phyloP scores from a whole-genome alignment of 1,284 basidiomycete genomes.

The Malassezia dermatis region DNA sequence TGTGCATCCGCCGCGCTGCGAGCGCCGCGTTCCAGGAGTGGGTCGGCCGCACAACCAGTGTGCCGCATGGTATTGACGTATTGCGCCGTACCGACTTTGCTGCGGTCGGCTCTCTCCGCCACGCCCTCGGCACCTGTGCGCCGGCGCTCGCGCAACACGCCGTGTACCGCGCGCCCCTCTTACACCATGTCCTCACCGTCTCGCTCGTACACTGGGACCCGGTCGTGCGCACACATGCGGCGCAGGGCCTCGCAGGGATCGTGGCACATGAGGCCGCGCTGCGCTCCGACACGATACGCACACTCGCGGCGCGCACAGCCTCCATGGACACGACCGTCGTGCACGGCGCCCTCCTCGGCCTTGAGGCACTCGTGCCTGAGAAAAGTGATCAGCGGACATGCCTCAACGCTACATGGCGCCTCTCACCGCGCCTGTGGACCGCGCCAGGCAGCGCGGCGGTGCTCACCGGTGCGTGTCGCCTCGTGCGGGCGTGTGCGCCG shows the following conservation, averaged over 20 bases:
- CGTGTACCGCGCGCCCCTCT: conserved; percentile 53
- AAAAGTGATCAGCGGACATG: neutral
- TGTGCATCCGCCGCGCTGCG: conserved; percentile 87
- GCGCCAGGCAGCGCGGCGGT: conserved; percentile 62
- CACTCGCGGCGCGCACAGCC: neutral
- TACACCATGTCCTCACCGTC: conserved; percentile 65
- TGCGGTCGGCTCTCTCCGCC: conserved; percentile 72
- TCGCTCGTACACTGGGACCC: conserved; percentile 83
- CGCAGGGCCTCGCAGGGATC: conserved; percentile 63
- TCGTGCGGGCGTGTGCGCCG: conserved; percentile 54
- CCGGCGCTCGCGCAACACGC: conserved; percentile 72
- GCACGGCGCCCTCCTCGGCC: conserved; percentile 10
- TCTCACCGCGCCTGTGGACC: neutral
- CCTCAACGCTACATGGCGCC: neutral
- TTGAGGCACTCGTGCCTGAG: neutral
- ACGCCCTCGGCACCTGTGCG: conserved; percentile 72
- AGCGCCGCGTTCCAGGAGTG: conserved; percentile 97
- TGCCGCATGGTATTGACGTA: conserved; percentile 87
- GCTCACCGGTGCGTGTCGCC: conserved; percentile 61
- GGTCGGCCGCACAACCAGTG: conserved; percentile 72
- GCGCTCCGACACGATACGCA: conserved; percentile 39
- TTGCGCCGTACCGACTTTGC: conserved; percentile 87
- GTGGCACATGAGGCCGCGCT: conserved; percentile 50
- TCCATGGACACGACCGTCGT: neutral
- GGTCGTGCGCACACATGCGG: conserved; percentile 67